Base-by-base conservation (phyloP, 768 basidiomycete species). In the Clathrus columnatus region DNA sequence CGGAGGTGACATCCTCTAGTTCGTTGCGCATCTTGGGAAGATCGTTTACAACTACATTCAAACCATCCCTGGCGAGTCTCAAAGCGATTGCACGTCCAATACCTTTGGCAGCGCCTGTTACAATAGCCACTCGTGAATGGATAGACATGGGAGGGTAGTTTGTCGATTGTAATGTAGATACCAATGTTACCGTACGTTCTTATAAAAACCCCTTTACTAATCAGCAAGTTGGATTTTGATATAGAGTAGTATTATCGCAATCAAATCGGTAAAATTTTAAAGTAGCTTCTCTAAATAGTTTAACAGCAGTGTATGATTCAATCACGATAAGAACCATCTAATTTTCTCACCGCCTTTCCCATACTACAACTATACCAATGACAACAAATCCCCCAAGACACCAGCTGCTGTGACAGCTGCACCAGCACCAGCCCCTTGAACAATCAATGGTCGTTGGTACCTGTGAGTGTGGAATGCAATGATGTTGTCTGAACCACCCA, bases 341-440 rank as follows among this genome's bases (percentile, higher is more conserved):
- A n/a, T 36, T 36, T 36, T 36, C 10, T 36, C 36, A 14, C n/a
- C 36, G 4, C 53, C 6, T 45, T 21, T 54, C 8, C 4, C 21
- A 23, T n/a, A 45, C 20, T 28, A 28, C 74, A 62, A 60, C 70
- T 72, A 55, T 23, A 48, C 54, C 42, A 55, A 36, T 20, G 21
- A 30, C 65, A 97, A 69, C 51, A 94, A 70, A 65, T 98, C 95
- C 47, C 87, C 84, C 61, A 95, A 76, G 16, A 97, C 93, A 7
- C 96, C 96, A 91, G 98, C 98, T 0, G 96, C 96, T 28, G 96
- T 99, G 14, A 98, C 95, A 23, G 87, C 92, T 0, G 92, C 92
- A n/a, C 96, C 96, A 0, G 96, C 96, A 2, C 96, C 96, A 0
- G 94, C 85, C 49, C 96, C 96, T 64, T 97, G 95, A 29, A 99